Conservation (phyloP, 1,284 basidiomycete genomes). For the Pascua sp. region DNA sequence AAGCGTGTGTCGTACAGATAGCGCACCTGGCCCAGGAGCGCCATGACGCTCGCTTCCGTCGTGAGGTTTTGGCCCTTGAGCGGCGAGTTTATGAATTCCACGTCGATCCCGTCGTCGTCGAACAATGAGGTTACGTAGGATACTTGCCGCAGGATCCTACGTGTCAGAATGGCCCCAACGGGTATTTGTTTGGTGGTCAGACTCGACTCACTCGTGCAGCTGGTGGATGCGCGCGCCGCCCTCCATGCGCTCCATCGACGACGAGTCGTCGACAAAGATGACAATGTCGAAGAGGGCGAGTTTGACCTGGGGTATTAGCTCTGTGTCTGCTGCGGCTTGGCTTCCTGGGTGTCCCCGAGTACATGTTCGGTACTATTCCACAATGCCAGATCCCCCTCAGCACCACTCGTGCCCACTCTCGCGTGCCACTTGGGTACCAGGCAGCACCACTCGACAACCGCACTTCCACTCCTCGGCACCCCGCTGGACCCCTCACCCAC, state of each 20-base stretch:
- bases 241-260: constrained; percentile 49
- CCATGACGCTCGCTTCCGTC: constrained; percentile 30
- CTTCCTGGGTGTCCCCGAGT: background rate
- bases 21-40: constrained; percentile 4
- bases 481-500: too few relatives aligned
- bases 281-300: constrained; percentile 48
- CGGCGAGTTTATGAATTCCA: constrained; percentile 51
- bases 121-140: constrained; percentile 49
- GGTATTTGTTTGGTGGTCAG: background rate
- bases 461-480: too few relatives aligned
- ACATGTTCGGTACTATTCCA: too few relatives aligned
- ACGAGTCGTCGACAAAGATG: constrained; percentile 50
- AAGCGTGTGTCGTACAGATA: constrained; percentile 4
- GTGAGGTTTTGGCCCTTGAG: constrained; percentile 50
- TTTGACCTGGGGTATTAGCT: constrained; percentile 32
- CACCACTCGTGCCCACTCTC: too few relatives aligned
- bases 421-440: too few relatives aligned
- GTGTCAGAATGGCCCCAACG: background rate
- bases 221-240: constrained; percentile 48
- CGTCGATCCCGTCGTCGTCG: constrained; percentile 50
- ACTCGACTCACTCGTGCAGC: constrained; percentile 40
- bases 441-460: too few relatives aligned
- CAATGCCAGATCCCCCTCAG: too few relatives aligned
- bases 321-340: too few relatives aligned
- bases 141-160: constrained; percentile 41